These are phyloP conservation scores for Rhizopogon vinicolor DNA, from an alignment of 768 basidiomycete genomes.

Conservation along the genomic window DNA sequence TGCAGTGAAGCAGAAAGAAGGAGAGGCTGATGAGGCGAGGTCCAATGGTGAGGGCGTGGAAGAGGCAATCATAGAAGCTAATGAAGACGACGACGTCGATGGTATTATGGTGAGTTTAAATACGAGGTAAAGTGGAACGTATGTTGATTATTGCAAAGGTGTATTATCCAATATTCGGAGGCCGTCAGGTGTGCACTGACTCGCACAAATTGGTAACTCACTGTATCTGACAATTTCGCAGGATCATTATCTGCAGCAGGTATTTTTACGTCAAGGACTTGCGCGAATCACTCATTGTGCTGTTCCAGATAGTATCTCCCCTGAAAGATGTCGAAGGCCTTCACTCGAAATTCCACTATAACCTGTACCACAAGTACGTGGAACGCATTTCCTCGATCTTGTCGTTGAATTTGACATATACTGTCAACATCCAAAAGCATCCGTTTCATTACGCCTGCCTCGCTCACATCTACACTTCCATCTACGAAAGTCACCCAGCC, in stretches of 20 bases:
- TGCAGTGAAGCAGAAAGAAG: slow-evolving; percentile 12
- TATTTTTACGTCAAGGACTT: slow-evolving; percentile 20
- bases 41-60: slow-evolving; percentile 89
- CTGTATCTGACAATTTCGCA: slow-evolving; percentile 25
- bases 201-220: neutral
- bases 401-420: neutral
- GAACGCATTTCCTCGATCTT: neutral
- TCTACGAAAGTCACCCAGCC: slow-evolving; percentile 24
- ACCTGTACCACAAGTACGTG: slow-evolving; percentile 88
- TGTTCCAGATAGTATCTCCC: slow-evolving; percentile 78
- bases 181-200: slow-evolving; percentile 59
- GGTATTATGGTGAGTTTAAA: slow-evolving; percentile 83
- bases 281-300: neutral
- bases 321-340: slow-evolving; percentile 98
- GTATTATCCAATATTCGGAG: slow-evolving; percentile 95
- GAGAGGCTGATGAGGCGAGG: slow-evolving; percentile 33
- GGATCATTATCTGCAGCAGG: slow-evolving; percentile 98
- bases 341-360: slow-evolving; percentile 93
- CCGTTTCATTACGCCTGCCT: slow-evolving; percentile 82
- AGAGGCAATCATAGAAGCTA: slow-evolving; percentile 93
- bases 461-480: slow-evolving; percentile 48
- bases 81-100: slow-evolving; percentile 78
- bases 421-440: slow-evolving; percentile 47
- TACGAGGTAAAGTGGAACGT: slow-evolving; percentile 37
- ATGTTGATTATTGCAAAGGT: slow-evolving; percentile 44